Evolutionary conservation across 441 rosid genomes (phyloP).

Genomic region (Aquilaria agallochum): DNA sequence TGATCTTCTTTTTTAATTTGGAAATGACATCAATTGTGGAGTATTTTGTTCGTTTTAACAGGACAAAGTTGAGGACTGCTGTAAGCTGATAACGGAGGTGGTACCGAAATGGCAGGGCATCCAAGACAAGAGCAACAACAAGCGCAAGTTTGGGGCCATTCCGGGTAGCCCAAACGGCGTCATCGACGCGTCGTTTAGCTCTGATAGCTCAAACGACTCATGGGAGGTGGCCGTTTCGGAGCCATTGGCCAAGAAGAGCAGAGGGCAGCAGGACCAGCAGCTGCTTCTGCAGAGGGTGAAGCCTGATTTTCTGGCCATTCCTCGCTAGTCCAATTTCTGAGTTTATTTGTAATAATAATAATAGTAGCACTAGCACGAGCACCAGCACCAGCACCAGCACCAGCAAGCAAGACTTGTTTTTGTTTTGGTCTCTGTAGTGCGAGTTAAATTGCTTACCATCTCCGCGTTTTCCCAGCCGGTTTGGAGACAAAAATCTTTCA

Average conservation of each 20-base stretch:
- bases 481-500: neutral
- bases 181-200: conserved; percentile 58
- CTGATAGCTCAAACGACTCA: conserved; percentile 52
- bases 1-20: neutral
- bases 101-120: conserved; percentile 9
- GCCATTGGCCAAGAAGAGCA: conserved; percentile 46
- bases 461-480: conserved; percentile 30
- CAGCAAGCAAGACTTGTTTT: too few relatives aligned
- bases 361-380: too few relatives aligned
- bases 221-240: conserved; percentile 38
- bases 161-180: conserved; percentile 72
- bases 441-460: conserved; percentile 58
- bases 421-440: conserved; percentile 2
- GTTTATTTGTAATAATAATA: neutral
- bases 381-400: too few relatives aligned
- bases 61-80: conserved; percentile 49
- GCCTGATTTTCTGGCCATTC: conserved; percentile 30
- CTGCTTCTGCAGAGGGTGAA: conserved; percentile 25
- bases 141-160: conserved; percentile 47
- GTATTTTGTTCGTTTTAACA: conserved; percentile 15
- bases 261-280: conserved; percentile 23
- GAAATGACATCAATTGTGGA: neutral
- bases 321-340: conserved; percentile 23
- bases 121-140: conserved; percentile 23
- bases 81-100: conserved; percentile 36